These are phyloP conservation scores for Lodderomyces orthopsilosis DNA, from an alignment of 1,139 yeast genomes.

Conservation along the genomic window DNA sequence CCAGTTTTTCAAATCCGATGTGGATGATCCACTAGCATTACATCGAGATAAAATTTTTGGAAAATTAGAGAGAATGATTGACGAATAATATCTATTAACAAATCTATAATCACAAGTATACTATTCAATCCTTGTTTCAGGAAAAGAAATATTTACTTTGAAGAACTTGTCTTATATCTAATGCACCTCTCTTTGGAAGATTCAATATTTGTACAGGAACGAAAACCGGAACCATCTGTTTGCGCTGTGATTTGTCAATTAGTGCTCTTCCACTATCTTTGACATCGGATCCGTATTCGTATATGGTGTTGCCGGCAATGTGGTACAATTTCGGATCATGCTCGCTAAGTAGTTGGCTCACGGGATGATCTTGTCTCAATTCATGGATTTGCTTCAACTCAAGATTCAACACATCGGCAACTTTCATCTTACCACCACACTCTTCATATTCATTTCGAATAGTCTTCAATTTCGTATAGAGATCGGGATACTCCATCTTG, in stretches of 20 bases:
- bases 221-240: slow-evolving; percentile 17
- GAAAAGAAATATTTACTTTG: too few relatives aligned
- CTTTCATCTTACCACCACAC: neutral
- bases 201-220: slow-evolving; percentile 27
- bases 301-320: slow-evolving; percentile 10
- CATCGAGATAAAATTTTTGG: slow-evolving; percentile 65
- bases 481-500: slow-evolving; percentile 17
- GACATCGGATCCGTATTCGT: slow-evolving; percentile 2
- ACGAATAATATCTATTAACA: slow-evolving; percentile 10
- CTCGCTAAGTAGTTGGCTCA: slow-evolving; percentile 15
- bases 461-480: slow-evolving; percentile 16
- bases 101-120: slow-evolving; percentile 10
- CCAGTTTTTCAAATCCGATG: slow-evolving; percentile 51
- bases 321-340: slow-evolving; percentile 23
- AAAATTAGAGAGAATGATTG: slow-evolving; percentile 49
- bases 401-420: slow-evolving; percentile 15
- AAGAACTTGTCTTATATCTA: slow-evolving; percentile 34
- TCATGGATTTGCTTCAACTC: slow-evolving; percentile 16
- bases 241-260: neutral
- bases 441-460: slow-evolving; percentile 16
- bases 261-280: neutral
- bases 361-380: slow-evolving; percentile 4
- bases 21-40: slow-evolving; percentile 57
- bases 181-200: slow-evolving; percentile 31
- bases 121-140: too few relatives aligned